These are phyloP conservation scores for Cladosporium oxysporum DNA, from an alignment of 2,329 filamentous ascomycete species.

Conservation along the genomic window DNA sequence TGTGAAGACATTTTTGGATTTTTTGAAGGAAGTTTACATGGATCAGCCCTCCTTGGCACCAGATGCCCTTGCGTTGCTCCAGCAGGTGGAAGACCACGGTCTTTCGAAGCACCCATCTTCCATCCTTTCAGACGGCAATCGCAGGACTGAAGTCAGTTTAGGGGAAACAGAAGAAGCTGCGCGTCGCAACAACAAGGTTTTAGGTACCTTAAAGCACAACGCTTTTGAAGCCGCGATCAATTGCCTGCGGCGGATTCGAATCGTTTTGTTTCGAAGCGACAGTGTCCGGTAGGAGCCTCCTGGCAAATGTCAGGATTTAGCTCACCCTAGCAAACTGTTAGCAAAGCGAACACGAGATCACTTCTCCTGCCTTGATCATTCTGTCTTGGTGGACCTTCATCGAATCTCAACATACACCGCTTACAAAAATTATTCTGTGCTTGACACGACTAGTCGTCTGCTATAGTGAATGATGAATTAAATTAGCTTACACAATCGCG, in stretches of 20 bases:
- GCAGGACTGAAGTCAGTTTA: slow-evolving; percentile 32
- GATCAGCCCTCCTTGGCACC: slow-evolving; percentile 13
- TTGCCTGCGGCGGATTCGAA: slow-evolving; percentile 31
- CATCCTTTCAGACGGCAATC: slow-evolving; percentile 34
- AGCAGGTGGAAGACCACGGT: neutral
- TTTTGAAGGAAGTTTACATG: slow-evolving; percentile 37
- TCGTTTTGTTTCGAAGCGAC: neutral
- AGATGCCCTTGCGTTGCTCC: neutral
- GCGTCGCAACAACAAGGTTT: slow-evolving; percentile 28
- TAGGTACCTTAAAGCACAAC: slow-evolving; percentile 34
- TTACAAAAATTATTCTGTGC: neutral
- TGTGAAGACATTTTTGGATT: slow-evolving; percentile 61
- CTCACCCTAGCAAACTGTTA: neutral
- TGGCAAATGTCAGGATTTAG: neutral
- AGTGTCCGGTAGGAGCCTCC: slow-evolving; percentile 12
- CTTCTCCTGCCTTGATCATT: neutral
- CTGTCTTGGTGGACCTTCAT: too few species aligned
- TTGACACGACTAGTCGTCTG: neutral
- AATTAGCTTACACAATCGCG: neutral
- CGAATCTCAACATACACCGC: too few species aligned
- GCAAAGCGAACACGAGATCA: neutral
- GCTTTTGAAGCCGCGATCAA: slow-evolving; percentile 38
- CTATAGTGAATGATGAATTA: too few species aligned
- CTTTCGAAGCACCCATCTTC: slow-evolving; percentile 30
- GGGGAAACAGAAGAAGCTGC: slow-evolving; percentile 34